Base-by-base conservation (phyloP, 805 yeast genomes). In the Saccharomycopsis capsularis region DNA sequence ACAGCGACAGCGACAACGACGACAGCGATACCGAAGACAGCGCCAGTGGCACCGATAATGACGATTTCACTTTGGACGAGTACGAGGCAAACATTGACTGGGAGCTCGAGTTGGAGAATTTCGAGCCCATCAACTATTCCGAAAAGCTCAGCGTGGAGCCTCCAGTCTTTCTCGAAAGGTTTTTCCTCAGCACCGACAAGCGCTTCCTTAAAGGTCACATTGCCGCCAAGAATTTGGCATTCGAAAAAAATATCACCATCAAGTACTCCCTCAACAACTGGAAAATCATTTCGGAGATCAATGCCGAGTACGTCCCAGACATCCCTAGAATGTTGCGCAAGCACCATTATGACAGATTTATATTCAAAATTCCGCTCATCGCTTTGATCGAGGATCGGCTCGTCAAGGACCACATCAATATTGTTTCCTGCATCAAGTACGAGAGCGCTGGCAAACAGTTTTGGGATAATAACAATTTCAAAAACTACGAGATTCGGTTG, bases 241-340 rank as follows among this genome's bases (percentile, higher is more conserved):
- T 71, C 64, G 73, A 78, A 32, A 90, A 90, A 63, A 60, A 65
- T 24, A 83, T 91, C 18, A 74, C 78, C 15, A 74, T 85, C 15
- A 71, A 89, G 47, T 90, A 87, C 65, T 78, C 96, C 0, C 69
- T 80, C 55, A 88, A 91, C 62, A 67, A 72, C 58, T 90, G 98
- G 98, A 68, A 67, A 39, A 81, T 95, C 0, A 77, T 81, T 21
- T 71, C 79, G 38, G 91, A 85, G 60, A 75, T 82, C 29, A 79
- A 78, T 38, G 84, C 90, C 3, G 55, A 60, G 3, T 88, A 76
- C 65, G 70, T 74, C 2, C 73, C 76, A 3, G 87, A 82, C 51
- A 59, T 73, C 1, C 79, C 82, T 4, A 60, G 71, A 36, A 62
- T 73, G 4, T 64, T 81, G 54, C 70, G 70, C 51, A 61, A 66